A percentile compares a stretch with the other conserved stretches of the same genome.
Evolutionary conservation across 164 flowering plant species (phyloP).

Genomic region (Tinospora cordifolia): DNA sequence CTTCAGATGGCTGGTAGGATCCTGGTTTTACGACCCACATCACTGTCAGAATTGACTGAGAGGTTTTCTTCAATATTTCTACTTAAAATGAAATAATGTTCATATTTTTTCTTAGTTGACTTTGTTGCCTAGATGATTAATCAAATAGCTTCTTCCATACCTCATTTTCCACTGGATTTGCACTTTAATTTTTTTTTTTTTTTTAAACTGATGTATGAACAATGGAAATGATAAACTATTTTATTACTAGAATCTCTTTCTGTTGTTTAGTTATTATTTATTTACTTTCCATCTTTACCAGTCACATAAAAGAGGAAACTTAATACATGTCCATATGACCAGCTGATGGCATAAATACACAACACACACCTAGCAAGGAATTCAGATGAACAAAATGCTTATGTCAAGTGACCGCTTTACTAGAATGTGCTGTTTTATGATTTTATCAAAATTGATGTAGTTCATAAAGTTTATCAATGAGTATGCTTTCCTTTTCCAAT

Average conservation of each 20-base stretch:
- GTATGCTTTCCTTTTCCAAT: not conserved
- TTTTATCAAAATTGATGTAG: not conserved
- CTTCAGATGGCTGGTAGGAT: constrained; percentile 84
- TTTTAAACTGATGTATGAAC: not conserved
- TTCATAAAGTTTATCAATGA: not conserved
- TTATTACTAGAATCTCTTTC: not conserved
- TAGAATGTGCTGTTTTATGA: not conserved
- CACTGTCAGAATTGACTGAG: constrained; percentile 64
- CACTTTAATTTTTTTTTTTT: not conserved
- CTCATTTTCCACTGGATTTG: not conserved
- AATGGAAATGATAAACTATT: not conserved
- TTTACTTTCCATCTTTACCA: not conserved
- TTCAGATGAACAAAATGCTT: not conserved
- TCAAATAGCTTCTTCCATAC: not conserved
- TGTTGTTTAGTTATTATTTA: not conserved
- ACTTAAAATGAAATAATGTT: not conserved
- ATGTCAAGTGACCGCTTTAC: not conserved
- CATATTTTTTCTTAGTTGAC: not conserved
- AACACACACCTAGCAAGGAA: not conserved
- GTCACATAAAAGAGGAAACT: not conserved
- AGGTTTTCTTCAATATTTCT: constrained; percentile 33
- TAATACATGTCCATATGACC: not conserved
- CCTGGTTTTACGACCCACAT: constrained; percentile 64
- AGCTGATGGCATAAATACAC: not conserved
- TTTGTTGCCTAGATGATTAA: not conserved